A percentile compares a stretch with the other conserved stretches of the same genome.
Conservation (phyloP, 441 rosid species). For the Eutrema salsugineum region DNA sequence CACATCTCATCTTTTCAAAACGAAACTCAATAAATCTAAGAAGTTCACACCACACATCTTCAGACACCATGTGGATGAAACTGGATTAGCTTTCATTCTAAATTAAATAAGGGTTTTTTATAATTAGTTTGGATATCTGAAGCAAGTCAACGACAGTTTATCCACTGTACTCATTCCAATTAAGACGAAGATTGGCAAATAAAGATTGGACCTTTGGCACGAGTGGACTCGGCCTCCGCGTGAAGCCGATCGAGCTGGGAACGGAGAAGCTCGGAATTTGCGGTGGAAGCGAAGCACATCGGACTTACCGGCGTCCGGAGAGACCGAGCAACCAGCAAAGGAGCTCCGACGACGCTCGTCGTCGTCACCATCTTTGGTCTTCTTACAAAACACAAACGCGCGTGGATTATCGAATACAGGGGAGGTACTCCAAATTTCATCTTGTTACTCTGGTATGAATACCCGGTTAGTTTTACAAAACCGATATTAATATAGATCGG, state of each 20-base stretch:
- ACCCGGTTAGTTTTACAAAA: background rate
- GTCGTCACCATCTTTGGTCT: slow-evolving; percentile 35
- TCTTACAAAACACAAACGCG: background rate
- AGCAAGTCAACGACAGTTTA: background rate
- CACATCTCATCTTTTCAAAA: background rate
- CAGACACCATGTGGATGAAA: background rate
- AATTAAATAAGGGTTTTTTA: background rate
- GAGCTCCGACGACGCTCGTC: slow-evolving; percentile 30
- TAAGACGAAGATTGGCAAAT: background rate
- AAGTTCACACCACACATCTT: background rate
- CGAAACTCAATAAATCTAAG: background rate
- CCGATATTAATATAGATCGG: slow-evolving; percentile 12
- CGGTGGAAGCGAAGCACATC: slow-evolving; percentile 36
- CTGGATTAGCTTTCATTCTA: background rate
- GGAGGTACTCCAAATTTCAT: slow-evolving; percentile 54
- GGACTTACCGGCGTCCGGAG: slow-evolving; percentile 24
- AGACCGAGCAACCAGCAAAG: slow-evolving; percentile 27
- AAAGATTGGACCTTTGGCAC: slow-evolving; percentile 54
- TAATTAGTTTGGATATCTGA: background rate
- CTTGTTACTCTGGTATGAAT: slow-evolving; percentile 23
- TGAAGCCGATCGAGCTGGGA: slow-evolving; percentile 63
- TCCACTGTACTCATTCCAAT: background rate
- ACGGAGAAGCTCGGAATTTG: slow-evolving; percentile 52
- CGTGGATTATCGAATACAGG: slow-evolving; percentile 42
- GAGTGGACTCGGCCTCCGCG: slow-evolving; percentile 63